These are phyloP conservation scores for Venturia oleaginea DNA, from an alignment of 2,329 filamentous ascomycete genomes.

Conservation along the genomic window DNA sequence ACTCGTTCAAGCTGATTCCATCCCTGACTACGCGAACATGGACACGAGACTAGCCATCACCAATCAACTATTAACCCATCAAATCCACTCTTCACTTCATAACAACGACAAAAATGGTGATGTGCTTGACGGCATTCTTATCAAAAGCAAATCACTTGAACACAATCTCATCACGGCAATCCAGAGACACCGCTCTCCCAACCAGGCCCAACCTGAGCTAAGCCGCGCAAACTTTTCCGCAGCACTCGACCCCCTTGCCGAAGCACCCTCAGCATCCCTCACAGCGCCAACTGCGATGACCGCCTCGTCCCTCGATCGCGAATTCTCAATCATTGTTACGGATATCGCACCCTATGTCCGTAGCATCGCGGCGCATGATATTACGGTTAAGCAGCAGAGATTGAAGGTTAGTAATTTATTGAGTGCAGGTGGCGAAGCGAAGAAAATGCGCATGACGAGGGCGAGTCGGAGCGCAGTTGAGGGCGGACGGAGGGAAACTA, in stretches of 20 bases:
- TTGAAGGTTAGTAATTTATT: conserved; percentile 53
- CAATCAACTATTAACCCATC: conserved; percentile 20
- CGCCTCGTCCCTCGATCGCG: conserved; percentile 69
- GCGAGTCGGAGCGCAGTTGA: conserved; percentile 69
- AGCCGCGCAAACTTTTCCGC: conserved; percentile 33
- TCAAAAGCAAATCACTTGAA: neutral
- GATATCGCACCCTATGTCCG: conserved; percentile 91
- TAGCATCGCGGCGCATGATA: conserved; percentile 69
- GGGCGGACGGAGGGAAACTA: conserved; percentile 57
- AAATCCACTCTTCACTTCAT: neutral
- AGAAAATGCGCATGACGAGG: conserved; percentile 61
- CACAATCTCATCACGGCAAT: neutral
- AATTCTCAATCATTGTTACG: conserved; percentile 53
- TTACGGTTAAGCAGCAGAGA: conserved; percentile 59
- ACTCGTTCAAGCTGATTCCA: conserved; percentile 40
- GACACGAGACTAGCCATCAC: conserved; percentile 27
- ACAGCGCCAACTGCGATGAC: conserved; percentile 41
- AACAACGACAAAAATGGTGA: neutral
- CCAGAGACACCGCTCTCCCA: neutral
- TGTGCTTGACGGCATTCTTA: neutral
- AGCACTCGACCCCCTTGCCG: conserved; percentile 45
- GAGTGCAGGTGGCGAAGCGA: conserved; percentile 46
- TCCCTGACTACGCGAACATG: conserved; percentile 35
- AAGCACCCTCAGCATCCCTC: conserved; percentile 24
- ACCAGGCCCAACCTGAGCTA: conserved; percentile 16